Evolutionary conservation across 2,329 filamentous ascomycete genomes (phyloP).

Genomic region (Aphanoascus verrucosus): DNA sequence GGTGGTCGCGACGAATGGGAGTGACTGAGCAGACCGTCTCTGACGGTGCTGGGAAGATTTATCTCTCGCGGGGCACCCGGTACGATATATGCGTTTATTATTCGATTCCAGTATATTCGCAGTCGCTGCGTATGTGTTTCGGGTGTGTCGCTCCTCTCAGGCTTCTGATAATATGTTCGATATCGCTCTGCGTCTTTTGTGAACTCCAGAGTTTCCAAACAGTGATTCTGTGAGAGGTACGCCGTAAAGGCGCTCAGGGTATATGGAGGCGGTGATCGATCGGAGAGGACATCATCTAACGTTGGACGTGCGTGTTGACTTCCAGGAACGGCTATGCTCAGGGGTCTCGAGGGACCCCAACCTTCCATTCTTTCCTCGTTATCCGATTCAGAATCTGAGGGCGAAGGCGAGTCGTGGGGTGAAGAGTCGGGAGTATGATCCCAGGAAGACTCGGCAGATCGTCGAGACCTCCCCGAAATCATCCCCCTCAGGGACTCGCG

Average conservation of each 20-base stretch:
- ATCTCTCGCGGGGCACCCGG: constrained; percentile 78
- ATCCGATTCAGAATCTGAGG: constrained; percentile 36
- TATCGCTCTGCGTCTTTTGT: constrained; percentile 90
- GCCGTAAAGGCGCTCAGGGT: constrained; percentile 90
- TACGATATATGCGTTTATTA: constrained; percentile 81
- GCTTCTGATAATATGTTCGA: constrained; percentile 52
- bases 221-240: constrained; percentile 93
- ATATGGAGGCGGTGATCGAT: constrained; percentile 77
- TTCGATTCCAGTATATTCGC: constrained; percentile 70
- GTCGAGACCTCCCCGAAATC: constrained; percentile 24
- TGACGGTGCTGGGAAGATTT: constrained; percentile 76
- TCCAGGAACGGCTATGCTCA: constrained; percentile 35
- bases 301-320: constrained; percentile 50
- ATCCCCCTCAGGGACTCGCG: constrained; percentile 12
- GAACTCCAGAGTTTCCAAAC: constrained; percentile 90
- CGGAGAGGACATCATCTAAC: constrained; percentile 76
- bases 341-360: constrained; percentile 30
- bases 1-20: constrained; percentile 51
- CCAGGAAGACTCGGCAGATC: constrained; percentile 7
- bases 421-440: constrained; percentile 35
- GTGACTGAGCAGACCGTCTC: constrained; percentile 64
- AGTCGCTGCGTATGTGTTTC: constrained; percentile 54
- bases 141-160: constrained; percentile 42
- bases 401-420: constrained; percentile 36
- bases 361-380: constrained; percentile 30